phyloP scores from a whole-genome alignment of 371 early-diverging fungal species.

The Fennellomyces sp. region DNA sequence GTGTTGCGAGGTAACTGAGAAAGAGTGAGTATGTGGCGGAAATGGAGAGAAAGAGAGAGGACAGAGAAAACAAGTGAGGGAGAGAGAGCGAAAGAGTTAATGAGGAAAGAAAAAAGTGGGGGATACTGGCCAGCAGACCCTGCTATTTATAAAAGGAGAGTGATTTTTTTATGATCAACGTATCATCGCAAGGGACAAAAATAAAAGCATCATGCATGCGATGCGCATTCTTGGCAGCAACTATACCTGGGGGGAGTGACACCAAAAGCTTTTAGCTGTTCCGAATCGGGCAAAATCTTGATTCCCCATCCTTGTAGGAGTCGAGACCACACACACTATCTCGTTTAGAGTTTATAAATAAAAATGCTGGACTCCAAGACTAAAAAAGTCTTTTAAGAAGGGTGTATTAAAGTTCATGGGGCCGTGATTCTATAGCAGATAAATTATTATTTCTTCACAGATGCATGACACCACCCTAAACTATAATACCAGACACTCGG shows the following conservation, averaged over 20 bases:
- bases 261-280: conserved; percentile 1
- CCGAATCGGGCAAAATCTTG: conserved; percentile 4
- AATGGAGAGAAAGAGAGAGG: conserved; percentile 5
- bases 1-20: background rate
- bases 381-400: too few relatives aligned
- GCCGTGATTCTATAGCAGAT: too few relatives aligned
- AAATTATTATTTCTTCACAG: background rate
- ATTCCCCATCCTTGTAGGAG: conserved; percentile 1
- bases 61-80: background rate
- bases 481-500: background rate
- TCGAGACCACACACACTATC: conserved; percentile 8
- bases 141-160: conserved; percentile 3
- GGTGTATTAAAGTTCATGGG: too few relatives aligned
- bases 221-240: conserved; percentile 11
- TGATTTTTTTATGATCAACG: background rate
- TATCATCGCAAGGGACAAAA: background rate
- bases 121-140: background rate
- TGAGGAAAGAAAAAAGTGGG: conserved; percentile 6
- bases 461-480: background rate
- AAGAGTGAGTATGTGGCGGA: conserved; percentile 9
- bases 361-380: background rate
- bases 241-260: conserved; percentile 4
- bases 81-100: too few relatives aligned
- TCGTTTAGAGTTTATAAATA: conserved; percentile 1
- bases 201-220: conserved; percentile 3